Evolutionary conservation across 345 rosid genomes (phyloP), one percentile per base, ranked within the genome.

Genomic region (Reutealis trisperma): DNA sequence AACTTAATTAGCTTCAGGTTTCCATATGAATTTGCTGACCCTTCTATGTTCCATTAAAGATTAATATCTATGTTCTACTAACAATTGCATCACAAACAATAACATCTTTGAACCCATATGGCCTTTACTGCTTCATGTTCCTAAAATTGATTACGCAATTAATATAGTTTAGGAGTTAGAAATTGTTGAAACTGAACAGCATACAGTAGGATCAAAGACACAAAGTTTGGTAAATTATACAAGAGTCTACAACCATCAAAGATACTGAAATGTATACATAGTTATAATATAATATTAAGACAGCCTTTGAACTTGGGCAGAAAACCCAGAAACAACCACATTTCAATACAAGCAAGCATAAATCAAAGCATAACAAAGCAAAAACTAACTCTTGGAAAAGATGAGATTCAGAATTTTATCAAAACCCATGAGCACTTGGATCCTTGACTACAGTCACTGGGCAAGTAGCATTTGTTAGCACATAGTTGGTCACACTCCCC

Each of bases 371-470:
- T 4, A 4, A 0, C 15, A 55, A 37, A 6, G 8, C 19, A 69
- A 11, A 13, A 2, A 37, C n/a, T 19, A 42, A 19, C 13, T 1
- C 15, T 22, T 4, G 41, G 41, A 13, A 55, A 24, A 14, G 41
- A 16, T 60, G 24, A 32, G 21, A 52, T 30, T 51, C 73, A 71
- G 27, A 37, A 71, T 37, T 37, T 44, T 9, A 42, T 60, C 75
- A 72, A 52, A 73, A 63, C 57, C 69, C 67, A 62, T 19, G 69
- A 19, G 66, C 30, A 63, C 47, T 63, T 4, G 69, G 16, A 63
- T 62, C 76, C 60, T 73, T 73, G 10, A 73, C 76, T 8, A 63
- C 42, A 32, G 69, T 73, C 4, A 73, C 76, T 18, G 76, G 76
- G 42, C 76, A 73, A 62, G 59, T 47, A 18, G 76, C 69, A 19